Evolutionary conservation across 306 rosid genomes (phyloP).

Genomic region (Lathyrus aphaca): DNA sequence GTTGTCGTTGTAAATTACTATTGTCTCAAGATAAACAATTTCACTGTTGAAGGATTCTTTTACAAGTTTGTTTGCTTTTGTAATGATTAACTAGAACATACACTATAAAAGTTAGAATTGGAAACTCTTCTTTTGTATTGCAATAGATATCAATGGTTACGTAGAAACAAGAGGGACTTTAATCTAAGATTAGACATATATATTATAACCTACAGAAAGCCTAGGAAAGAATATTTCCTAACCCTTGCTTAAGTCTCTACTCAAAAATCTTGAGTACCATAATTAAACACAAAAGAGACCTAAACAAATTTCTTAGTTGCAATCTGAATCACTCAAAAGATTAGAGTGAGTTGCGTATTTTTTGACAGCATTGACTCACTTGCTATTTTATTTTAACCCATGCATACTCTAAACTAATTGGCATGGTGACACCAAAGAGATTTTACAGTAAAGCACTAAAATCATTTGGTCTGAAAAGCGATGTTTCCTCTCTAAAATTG

Average conservation of each 20-base stretch:
- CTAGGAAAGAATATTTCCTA: not conserved
- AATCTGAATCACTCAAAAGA: not conserved
- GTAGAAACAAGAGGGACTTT: not conserved
- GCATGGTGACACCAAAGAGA: not conserved
- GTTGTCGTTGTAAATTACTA: not conserved
- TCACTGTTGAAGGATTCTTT: not conserved
- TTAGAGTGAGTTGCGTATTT: conserved; percentile 3
- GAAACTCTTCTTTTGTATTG: not conserved
- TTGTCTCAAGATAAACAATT: not conserved
- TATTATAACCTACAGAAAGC: not conserved
- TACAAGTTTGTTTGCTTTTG: not conserved
- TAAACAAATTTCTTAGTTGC: not conserved
- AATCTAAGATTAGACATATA: not conserved
- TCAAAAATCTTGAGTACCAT: not conserved
- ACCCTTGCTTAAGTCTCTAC: not conserved
- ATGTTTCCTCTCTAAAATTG: conserved; percentile 2
- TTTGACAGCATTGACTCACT: conserved; percentile 23
- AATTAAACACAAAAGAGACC: conserved; percentile 1
- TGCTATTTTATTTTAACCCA: not conserved
- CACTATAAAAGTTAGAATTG: not conserved
- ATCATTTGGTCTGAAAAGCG: not conserved
- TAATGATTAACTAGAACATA: not conserved
- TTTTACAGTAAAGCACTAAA: not conserved
- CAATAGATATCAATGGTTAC: no score
- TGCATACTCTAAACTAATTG: not conserved